Evolutionary conservation across 441 rosid species (phyloP), one percentile per base, ranked within the genome.

Genomic region (Croton laevigatus): DNA sequence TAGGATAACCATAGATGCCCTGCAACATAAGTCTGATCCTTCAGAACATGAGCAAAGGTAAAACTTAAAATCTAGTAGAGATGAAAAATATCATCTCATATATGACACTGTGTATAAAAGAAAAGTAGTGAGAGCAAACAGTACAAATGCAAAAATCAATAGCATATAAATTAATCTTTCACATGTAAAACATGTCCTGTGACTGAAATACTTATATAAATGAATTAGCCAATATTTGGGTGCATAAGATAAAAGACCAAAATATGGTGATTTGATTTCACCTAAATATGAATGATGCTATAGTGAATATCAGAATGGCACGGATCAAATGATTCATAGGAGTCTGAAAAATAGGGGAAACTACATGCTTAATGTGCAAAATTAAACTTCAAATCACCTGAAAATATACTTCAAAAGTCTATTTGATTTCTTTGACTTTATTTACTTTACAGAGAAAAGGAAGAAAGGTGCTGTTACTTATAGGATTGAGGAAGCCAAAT

Each of bases 1-100:
- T 91, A 0, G 98, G 98, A 80, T 91, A 89, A 60, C 97, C 98
- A 72, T 93, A 93, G 62, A 93, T 81, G 59, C 98, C 97, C 98
- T 89, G 84, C 54, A 77, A 80, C 52, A 66, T 19, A 73, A 60
- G 57, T 16, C 59, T 48, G 17, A 49, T 65, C 27, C 49, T 27
- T 76, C 38, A 66, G 46, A 45, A 37, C 12, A 72, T 70, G 23
- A 17, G 48, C 4, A 63, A 49, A n/a, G 53, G 49, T 16, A 49
- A 49, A 49, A 46, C 51, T 46, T 11, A 13, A 49, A 49, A 49
- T 49, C 53, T 49, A 17, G 1, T 49, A 16, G 53, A 17, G 19
- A 49, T 49, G 17, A 49, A 4, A 49, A 14, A 19, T n/a, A 6
- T 16, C 17, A 27, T 32, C 16, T 57, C 61, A 13, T 57, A 57